Evolutionary conservation across 306 rosid genomes (phyloP), one percentile per base, ranked within the genome.

Genomic region (Vigna trinervia): DNA sequence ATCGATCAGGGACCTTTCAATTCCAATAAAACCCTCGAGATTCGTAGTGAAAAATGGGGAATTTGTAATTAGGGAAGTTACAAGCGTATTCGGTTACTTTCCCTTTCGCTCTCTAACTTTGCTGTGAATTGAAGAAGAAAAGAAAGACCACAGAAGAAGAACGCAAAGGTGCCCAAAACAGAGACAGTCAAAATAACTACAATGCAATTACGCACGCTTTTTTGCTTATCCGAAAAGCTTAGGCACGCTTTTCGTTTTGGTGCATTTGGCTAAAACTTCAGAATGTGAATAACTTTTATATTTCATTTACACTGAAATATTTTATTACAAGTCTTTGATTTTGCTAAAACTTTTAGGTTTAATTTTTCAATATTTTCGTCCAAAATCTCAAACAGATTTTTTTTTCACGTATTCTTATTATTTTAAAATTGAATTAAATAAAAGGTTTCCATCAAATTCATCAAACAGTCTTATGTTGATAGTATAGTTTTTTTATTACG

Each of bases 1-100:
- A 88, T 71, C 75, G 90, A 78, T 84, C 80, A 71, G 74, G 78
- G 73, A 26, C 69, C 67, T 72, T 76, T 23, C 70, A 77, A 36
- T 60, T 34, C 12, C 13, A 63, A 36, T 5, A 36, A 41, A 81
- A 57, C 77, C 73, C 65, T 69, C 13, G 61, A 71, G 73, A 50
- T 59, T 51, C 6, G 20, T 76, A 77, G 28, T 19, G 9, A 5
- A 5, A 5, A 30, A 38, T 7, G 77, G 71, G 41, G 13, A 17
- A 58, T 57, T 14, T 12, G 71, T 28, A 53, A 63, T 45, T n/a
- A 7, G 43, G 60, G 8, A 36, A 41, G 59, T 76, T 57, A 34
- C 12, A 6, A 60, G 28, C 6, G 65, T 59, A 11, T 60, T 2
- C 6, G 68, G 68, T 61, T 15, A 1, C 45, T 61, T 61, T 51